These are phyloP conservation scores for Saccharomycopsis sp. DNA, from an alignment of 805 yeast species.

Conservation along the genomic window DNA sequence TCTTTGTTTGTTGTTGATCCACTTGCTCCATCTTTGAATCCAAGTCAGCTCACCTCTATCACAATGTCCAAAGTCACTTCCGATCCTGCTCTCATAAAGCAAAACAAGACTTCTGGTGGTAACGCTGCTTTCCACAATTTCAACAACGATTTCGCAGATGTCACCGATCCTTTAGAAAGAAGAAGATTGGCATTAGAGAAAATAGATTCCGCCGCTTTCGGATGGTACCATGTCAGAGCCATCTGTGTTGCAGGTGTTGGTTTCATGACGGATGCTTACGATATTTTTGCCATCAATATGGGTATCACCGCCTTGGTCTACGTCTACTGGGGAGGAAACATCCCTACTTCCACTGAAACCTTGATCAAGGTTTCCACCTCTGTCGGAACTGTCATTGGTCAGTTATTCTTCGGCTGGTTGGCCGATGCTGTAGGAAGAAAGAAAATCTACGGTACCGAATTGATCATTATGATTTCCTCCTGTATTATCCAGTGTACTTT, in stretches of 20 bases:
- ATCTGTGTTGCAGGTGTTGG: constrained; percentile 89
- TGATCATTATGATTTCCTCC: constrained; percentile 76
- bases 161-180: constrained; percentile 81
- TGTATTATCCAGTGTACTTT: constrained; percentile 70
- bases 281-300: constrained; percentile 83
- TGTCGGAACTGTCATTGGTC: constrained; percentile 92
- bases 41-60: neutral
- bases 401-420: constrained; percentile 72
- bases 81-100: neutral
- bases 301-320: constrained; percentile 73
- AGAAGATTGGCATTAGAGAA: constrained; percentile 79
- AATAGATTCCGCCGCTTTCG: constrained; percentile 71
- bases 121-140: constrained; percentile 83
- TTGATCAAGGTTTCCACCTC: constrained; percentile 83
- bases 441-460: constrained; percentile 78
- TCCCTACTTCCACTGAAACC: constrained; percentile 70
- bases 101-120: constrained; percentile 52
- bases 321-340: constrained; percentile 59
- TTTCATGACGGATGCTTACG: constrained; percentile 88
- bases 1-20: neutral
- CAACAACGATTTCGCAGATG: constrained; percentile 70
- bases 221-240: constrained; percentile 80
- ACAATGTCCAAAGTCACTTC: neutral
- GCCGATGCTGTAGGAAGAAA: constrained; percentile 86
- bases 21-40: neutral